Evolutionary conservation across 805 yeast species (phyloP).

Genomic region (Yamadazyma tumulicola): DNA sequence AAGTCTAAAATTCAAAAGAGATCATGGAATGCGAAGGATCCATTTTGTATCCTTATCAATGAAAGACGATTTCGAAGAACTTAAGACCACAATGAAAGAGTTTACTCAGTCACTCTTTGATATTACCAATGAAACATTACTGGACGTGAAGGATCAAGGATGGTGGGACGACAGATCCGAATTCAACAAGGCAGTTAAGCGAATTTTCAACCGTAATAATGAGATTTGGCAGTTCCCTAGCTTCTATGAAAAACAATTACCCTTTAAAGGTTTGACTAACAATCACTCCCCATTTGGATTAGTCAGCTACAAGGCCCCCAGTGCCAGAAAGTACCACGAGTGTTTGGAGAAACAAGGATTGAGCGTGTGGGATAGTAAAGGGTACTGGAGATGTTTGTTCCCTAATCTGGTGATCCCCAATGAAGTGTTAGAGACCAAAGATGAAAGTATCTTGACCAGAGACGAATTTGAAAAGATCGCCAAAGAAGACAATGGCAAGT

Average conservation of each 20-base stretch:
- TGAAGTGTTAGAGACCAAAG: constrained; percentile 25
- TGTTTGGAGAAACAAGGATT: constrained; percentile 67
- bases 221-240: constrained; percentile 15
- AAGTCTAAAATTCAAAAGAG: too few species aligned
- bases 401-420: constrained; percentile 48
- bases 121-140: constrained; percentile 19
- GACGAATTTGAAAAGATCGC: constrained; percentile 53
- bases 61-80: constrained; percentile 19
- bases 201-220: constrained; percentile 4
- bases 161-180: constrained; percentile 5
- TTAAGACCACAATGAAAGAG: constrained; percentile 22
- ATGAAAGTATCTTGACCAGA: constrained; percentile 40
- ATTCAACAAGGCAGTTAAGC: constrained; percentile 1
- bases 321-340: constrained; percentile 52
- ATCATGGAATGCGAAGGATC: too few species aligned
- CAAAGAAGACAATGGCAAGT: constrained; percentile 8
- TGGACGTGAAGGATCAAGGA: constrained; percentile 19
- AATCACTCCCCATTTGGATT: constrained; percentile 35
- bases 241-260: constrained; percentile 9
- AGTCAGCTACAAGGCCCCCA: constrained; percentile 57
- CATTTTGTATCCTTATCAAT: too few species aligned
- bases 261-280: constrained; percentile 1
- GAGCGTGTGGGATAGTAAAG: constrained; percentile 78
- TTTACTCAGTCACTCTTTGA: constrained; percentile 24
- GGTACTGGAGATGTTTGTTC: constrained; percentile 89